These are phyloP conservation scores for Moricandia arvensis DNA, from an alignment of 345 rosid species.

Conservation along the genomic window DNA sequence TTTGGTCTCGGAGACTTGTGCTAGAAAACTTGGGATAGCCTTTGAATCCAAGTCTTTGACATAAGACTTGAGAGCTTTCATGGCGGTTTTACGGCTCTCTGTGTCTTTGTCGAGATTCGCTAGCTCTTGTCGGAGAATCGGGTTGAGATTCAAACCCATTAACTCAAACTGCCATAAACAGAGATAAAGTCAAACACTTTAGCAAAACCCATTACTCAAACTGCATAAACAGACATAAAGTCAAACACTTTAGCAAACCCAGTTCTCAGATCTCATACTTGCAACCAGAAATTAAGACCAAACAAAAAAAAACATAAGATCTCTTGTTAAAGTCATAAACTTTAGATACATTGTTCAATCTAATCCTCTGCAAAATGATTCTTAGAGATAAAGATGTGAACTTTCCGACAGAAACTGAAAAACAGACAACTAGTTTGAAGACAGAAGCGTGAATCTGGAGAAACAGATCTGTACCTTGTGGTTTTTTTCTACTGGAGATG, in stretches of 20 bases:
- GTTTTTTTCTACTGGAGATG: not conserved
- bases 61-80: constrained; percentile 85
- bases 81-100: constrained; percentile 86
- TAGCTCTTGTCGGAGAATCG: constrained; percentile 65
- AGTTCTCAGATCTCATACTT: not conserved
- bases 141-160: constrained; percentile 63
- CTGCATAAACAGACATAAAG: constrained; percentile 19
- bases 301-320: not conserved
- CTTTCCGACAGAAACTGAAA: not conserved
- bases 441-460: not conserved
- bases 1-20: constrained; percentile 94
- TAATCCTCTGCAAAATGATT: not conserved
- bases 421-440: not conserved
- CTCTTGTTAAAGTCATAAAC: not conserved
- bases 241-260: not conserved
- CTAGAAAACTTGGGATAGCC: constrained; percentile 82
- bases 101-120: constrained; percentile 94
- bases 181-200: not conserved
- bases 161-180: constrained; percentile 33
- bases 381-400: not conserved
- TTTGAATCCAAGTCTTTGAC: constrained; percentile 87
- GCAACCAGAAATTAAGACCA: not conserved
- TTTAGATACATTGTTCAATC: not conserved
- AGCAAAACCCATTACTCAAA: constrained; percentile 15
- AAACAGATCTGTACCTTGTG: constrained; percentile 27